Conservation (phyloP, 164 flowering plant genomes). For the Santalum album region DNA sequence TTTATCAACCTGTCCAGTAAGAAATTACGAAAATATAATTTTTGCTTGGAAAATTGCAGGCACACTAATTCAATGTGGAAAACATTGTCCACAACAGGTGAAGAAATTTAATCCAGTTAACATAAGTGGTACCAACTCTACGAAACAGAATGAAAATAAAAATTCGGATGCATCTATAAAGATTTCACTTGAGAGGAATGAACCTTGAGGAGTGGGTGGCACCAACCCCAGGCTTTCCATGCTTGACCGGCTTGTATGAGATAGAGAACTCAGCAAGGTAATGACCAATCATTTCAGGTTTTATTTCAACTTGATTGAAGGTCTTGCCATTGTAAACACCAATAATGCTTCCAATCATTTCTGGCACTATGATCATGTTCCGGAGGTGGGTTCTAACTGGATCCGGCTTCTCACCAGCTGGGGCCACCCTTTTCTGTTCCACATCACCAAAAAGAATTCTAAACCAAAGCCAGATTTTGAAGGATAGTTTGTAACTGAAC, state of each 20-base stretch:
- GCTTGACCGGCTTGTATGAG: slow-evolving; percentile 51
- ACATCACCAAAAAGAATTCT: slow-evolving; percentile 8
- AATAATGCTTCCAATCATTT: slow-evolving; percentile 56
- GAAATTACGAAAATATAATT: too few species aligned
- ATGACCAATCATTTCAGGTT: slow-evolving; percentile 53
- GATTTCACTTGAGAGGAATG: slow-evolving; percentile 45
- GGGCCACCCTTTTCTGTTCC: slow-evolving; percentile 45
- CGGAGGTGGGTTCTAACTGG: slow-evolving; percentile 43
- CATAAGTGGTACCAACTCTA: too few species aligned
- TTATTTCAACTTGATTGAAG: slow-evolving; percentile 53
- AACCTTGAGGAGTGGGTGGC: slow-evolving; percentile 57
- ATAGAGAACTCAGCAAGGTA: slow-evolving; percentile 53
- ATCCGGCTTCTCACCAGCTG: slow-evolving; percentile 51
- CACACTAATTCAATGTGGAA: too few species aligned
- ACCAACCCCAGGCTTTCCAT: slow-evolving; percentile 57
- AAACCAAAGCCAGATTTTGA: too few species aligned
- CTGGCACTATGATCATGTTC: slow-evolving; percentile 55
- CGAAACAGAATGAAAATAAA: too few species aligned
- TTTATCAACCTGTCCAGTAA: too few species aligned
- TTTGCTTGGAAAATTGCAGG: too few species aligned
- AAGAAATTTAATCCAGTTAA: too few species aligned
- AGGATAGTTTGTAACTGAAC: too few species aligned
- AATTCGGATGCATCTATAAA: too few species aligned
- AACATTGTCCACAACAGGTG: too few species aligned
- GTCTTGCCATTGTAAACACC: slow-evolving; percentile 60